Conservation (phyloP, 768 basidiomycete genomes). For the Crucibulum laeve region DNA sequence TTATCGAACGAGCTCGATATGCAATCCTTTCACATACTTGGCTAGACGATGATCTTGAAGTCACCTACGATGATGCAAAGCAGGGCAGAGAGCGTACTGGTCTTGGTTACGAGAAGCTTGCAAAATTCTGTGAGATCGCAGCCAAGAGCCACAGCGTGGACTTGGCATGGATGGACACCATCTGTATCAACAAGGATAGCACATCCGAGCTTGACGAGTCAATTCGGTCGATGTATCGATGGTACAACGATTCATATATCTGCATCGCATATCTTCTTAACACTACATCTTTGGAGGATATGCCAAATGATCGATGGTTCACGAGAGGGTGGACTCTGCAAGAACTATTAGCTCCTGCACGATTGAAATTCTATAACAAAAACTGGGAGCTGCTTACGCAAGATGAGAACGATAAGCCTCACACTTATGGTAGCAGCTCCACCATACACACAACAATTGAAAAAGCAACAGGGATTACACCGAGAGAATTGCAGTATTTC, state of each 20-base stretch:
- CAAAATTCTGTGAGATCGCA: neutral
- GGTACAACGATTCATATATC: neutral
- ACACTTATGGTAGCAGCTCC: neutral
- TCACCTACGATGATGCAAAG: too few relatives aligned
- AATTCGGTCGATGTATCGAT: neutral
- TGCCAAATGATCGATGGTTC: neutral
- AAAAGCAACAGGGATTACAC: neutral
- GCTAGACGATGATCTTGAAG: too few relatives aligned
- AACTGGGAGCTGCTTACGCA: neutral
- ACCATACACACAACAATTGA: neutral
- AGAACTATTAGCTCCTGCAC: neutral
- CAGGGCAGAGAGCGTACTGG: too few relatives aligned
- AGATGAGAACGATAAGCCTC: neutral
- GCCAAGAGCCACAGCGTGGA: neutral
- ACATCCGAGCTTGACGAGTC: neutral
- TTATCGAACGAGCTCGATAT: too few relatives aligned
- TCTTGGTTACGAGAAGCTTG: neutral
- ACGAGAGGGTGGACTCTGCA: neutral
- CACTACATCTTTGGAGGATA: neutral
- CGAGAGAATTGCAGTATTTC: neutral
- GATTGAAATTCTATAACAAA: neutral
- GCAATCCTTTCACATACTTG: too few relatives aligned
- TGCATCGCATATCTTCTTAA: neutral
- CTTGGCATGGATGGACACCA: neutral
- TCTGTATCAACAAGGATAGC: neutral